Conservation (phyloP, 331 rosid genomes). For the Acacia concinna region DNA sequence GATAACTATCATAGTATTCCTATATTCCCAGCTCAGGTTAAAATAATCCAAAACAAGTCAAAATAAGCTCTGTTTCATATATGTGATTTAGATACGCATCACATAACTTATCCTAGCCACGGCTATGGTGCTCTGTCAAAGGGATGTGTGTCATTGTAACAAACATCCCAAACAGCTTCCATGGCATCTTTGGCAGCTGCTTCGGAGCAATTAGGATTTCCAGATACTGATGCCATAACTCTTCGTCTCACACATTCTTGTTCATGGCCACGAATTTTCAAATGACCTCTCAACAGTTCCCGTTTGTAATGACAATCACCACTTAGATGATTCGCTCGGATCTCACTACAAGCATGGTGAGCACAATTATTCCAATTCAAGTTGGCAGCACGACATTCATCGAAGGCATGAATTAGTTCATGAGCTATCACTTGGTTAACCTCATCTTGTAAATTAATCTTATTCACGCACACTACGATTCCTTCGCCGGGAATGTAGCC, state of each 20-base stretch:
- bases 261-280: conserved; percentile 73
- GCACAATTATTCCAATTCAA: conserved; percentile 84
- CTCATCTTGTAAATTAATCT: conserved; percentile 61
- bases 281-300: conserved; percentile 64
- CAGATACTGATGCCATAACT: background rate
- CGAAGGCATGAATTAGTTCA: conserved; percentile 84
- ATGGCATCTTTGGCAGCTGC: conserved; percentile 1
- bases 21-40: background rate
- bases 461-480: conserved; percentile 71
- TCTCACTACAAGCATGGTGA: conserved; percentile 96
- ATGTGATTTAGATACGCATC: background rate
- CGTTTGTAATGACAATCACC: conserved; percentile 94
- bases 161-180: conserved; percentile 6
- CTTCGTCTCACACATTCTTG: conserved; percentile 40
- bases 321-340: conserved; percentile 86
- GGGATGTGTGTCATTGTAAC: background rate
- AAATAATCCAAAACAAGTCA: background rate
- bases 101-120: background rate
- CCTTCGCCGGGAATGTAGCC: conserved; percentile 70
- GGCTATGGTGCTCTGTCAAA: background rate
- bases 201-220: background rate
- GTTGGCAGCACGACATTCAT: conserved; percentile 83
- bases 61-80: background rate
- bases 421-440: conserved; percentile 76
- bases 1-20: background rate